These are phyloP conservation scores for Pyrus pyrifolia DNA, from an alignment of 306 rosid species.

Conservation along the genomic window DNA sequence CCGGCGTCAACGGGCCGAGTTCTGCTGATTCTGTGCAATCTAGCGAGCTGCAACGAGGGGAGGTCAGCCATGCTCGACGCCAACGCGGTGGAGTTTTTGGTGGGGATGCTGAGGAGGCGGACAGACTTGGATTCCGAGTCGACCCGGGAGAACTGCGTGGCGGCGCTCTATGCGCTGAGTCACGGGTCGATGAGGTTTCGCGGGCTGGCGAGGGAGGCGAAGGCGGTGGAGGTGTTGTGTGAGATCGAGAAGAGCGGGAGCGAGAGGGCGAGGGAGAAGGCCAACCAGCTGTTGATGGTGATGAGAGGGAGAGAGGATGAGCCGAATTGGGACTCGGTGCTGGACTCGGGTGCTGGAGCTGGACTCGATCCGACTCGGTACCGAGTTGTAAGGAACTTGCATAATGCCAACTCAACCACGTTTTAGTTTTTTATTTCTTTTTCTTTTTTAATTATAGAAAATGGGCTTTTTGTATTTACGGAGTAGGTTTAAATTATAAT, in stretches of 20 bases:
- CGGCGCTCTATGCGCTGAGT: conserved; percentile 65
- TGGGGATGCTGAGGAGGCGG: conserved; percentile 48
- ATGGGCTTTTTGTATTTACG: not conserved
- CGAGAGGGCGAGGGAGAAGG: conserved; percentile 78
- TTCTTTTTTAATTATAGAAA: not conserved
- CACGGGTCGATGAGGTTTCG: conserved; percentile 77
- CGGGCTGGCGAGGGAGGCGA: conserved; percentile 79
- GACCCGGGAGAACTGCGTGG: conserved; percentile 80
- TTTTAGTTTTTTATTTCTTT: conserved; percentile 27
- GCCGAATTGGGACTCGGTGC: conserved; percentile 15
- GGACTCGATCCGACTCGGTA: conserved; percentile 1
- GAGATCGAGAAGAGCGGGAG: conserved; percentile 70
- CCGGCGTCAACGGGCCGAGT: conserved; percentile 46
- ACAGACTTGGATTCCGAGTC: conserved; percentile 56
- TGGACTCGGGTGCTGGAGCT: conserved; percentile 30
- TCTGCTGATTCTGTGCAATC: conserved; percentile 61
- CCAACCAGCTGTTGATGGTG: conserved; percentile 55
- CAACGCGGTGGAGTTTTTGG: conserved; percentile 60
- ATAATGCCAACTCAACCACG: conserved; percentile 39
- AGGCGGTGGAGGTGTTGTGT: conserved; percentile 64
- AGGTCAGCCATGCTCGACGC: conserved; percentile 76
- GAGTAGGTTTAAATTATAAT: conserved; percentile 19
- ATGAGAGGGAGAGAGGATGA: conserved; percentile 52
- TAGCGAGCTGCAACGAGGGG: conserved; percentile 61
- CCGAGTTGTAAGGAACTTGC: conserved; percentile 32